These are phyloP conservation scores for Geotrichum candidum DNA, from an alignment of 1,139 yeast genomes.

Conservation along the genomic window DNA sequence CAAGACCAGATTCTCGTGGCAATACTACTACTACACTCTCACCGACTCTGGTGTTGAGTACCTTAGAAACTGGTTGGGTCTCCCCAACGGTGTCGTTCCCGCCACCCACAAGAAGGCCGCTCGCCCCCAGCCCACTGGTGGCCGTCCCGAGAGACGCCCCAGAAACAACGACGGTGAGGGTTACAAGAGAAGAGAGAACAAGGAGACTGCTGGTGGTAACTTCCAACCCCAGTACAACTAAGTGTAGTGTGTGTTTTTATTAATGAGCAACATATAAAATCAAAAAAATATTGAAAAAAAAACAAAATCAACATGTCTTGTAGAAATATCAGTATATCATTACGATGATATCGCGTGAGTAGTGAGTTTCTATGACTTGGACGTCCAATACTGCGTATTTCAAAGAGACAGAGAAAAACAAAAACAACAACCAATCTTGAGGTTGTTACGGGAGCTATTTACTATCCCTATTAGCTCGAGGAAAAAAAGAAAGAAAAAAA, in stretches of 20 bases:
- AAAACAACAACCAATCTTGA: too few relatives aligned
- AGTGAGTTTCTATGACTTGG: too few relatives aligned
- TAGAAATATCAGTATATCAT: background rate
- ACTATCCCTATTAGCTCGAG: too few relatives aligned
- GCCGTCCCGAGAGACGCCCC: slow-evolving; percentile 31
- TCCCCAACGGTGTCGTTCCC: slow-evolving; percentile 98
- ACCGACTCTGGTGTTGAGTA: slow-evolving; percentile 99
- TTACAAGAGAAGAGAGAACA: slow-evolving; percentile 41
- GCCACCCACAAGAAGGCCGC: slow-evolving; percentile 95
- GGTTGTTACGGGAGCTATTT: too few relatives aligned
- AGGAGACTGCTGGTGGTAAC: slow-evolving; percentile 34
- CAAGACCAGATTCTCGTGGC: slow-evolving; percentile 99
- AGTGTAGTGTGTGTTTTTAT: slow-evolving; percentile 1
- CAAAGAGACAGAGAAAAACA: too few relatives aligned
- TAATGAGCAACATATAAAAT: background rate
- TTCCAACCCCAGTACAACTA: slow-evolving; percentile 33
- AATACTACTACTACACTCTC: slow-evolving; percentile 99
- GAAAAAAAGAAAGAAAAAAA: too few relatives aligned
- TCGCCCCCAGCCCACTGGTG: slow-evolving; percentile 64
- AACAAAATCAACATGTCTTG: background rate
- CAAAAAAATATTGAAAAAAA: slow-evolving; percentile 1
- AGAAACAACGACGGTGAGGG: slow-evolving; percentile 37
- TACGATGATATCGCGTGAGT: background rate
- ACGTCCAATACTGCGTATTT: background rate
- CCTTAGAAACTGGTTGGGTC: slow-evolving; percentile 97